Evolutionary conservation across 2,329 filamentous ascomycete species (phyloP).

Genomic region (Pseudogymnoascus sp.): DNA sequence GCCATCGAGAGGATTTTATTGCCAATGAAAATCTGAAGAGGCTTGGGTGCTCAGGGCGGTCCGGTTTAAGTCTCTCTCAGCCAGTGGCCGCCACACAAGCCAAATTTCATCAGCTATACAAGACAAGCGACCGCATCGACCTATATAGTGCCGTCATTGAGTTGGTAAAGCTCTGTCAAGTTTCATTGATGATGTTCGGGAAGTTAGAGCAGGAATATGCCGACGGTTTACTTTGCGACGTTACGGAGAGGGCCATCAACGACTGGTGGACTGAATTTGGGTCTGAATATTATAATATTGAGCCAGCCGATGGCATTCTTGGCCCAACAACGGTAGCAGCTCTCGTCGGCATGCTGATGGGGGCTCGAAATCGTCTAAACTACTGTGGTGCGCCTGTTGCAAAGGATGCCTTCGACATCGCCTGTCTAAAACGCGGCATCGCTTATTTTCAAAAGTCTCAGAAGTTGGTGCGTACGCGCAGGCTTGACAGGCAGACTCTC

Average conservation of each 20-base stretch:
- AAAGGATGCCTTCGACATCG: slow-evolving; percentile 87
- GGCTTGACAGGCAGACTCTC: slow-evolving; percentile 75
- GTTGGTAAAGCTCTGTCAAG: slow-evolving; percentile 83
- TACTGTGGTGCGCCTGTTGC: slow-evolving; percentile 74
- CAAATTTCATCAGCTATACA: slow-evolving; percentile 88
- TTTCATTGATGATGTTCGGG: slow-evolving; percentile 78
- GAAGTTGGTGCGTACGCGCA: slow-evolving; percentile 67
- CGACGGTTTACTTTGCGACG: slow-evolving; percentile 85
- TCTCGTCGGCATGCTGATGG: slow-evolving; percentile 78
- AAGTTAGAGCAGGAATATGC: slow-evolving; percentile 82
- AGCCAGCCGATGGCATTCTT: slow-evolving; percentile 85
- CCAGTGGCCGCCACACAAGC: slow-evolving; percentile 75
- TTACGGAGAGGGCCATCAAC: slow-evolving; percentile 79
- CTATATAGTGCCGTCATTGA: slow-evolving; percentile 74
- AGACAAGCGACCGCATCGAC: slow-evolving; percentile 72
- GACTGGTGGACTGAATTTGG: slow-evolving; percentile 97
- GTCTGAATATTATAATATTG: slow-evolving; percentile 81
- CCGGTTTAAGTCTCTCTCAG: slow-evolving; percentile 69
- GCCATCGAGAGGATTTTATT: slow-evolving; percentile 75
- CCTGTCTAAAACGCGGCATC: slow-evolving; percentile 73
- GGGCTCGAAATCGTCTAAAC: slow-evolving; percentile 79
- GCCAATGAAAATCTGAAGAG: slow-evolving; percentile 93
- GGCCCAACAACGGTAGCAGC: slow-evolving; percentile 88
- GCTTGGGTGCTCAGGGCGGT: slow-evolving; percentile 81
- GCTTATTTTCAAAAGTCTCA: slow-evolving; percentile 83